Conservation (phyloP, 345 rosid genomes). For the Raphanus sativus region DNA sequence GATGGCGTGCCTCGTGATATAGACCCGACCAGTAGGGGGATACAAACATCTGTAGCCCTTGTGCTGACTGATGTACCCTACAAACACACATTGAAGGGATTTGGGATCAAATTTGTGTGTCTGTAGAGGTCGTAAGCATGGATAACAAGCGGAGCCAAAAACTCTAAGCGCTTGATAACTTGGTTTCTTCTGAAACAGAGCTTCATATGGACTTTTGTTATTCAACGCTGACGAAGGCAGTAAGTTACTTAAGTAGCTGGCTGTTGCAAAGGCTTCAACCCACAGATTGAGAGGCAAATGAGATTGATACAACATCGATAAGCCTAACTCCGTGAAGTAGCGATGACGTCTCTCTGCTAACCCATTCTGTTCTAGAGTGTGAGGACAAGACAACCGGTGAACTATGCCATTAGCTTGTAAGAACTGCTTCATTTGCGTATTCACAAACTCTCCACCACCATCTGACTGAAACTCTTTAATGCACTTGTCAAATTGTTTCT, state of each 20-base stretch:
- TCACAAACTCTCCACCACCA: too few relatives aligned
- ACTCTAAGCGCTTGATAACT: not conserved
- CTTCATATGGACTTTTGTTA: not conserved
- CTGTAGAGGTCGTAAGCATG: not conserved
- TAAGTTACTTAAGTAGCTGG: not conserved
- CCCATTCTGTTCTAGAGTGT: not conserved
- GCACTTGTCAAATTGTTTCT: not conserved
- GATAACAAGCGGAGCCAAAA: not conserved
- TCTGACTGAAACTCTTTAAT: too few relatives aligned
- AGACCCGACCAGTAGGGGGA: not conserved
- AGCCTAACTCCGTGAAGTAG: not conserved
- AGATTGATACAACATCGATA: not conserved
- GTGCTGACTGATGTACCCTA: not conserved
- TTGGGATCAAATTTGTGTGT: not conserved
- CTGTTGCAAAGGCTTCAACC: not conserved
- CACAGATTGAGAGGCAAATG: not conserved
- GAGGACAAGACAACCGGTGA: not conserved
- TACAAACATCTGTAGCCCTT: not conserved
- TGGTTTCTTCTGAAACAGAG: not conserved
- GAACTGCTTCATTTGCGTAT: too few relatives aligned
- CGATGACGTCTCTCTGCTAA: not conserved
- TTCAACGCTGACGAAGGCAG: not conserved
- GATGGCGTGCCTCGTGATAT: not conserved
- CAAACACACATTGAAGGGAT: not conserved
- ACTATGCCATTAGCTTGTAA: not conserved